Evolutionary conservation across 2,329 filamentous ascomycete genomes (phyloP).

Genomic region (Exophiala viscosa): DNA sequence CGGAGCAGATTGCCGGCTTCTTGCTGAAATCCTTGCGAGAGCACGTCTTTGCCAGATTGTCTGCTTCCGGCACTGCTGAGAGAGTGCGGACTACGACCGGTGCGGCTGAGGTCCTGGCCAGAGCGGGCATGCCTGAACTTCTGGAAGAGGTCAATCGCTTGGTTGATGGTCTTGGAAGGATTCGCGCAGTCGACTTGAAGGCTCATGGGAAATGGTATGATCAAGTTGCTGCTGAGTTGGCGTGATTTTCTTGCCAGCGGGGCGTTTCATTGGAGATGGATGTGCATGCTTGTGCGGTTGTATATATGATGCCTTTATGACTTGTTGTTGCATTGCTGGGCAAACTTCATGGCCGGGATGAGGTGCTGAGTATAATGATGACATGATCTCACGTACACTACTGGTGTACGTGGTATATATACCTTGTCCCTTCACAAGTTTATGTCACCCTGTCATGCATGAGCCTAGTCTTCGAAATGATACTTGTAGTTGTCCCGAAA

Average conservation of each 20-base stretch:
- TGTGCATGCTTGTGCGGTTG: no score
- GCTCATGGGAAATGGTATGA: slow-evolving; percentile 58
- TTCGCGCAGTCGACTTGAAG: slow-evolving; percentile 58
- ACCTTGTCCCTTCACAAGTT: no score
- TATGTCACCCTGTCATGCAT: no score
- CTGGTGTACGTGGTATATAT: no score
- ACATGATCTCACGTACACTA: no score
- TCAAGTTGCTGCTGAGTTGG: slow-evolving; percentile 36
- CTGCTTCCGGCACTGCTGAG: slow-evolving; percentile 59
- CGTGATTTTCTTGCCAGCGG: not conserved
- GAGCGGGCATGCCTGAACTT: slow-evolving; percentile 60
- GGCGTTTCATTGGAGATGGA: no score
- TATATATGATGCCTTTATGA: no score
- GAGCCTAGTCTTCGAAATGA: no score
- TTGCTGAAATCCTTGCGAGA: slow-evolving; percentile 57
- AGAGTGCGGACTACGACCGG: slow-evolving; percentile 55
- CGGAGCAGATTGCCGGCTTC: slow-evolving; percentile 59
- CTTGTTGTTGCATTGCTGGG: no score
- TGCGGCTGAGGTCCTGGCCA: slow-evolving; percentile 57
- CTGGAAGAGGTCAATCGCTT: slow-evolving; percentile 57
- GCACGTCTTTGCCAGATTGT: slow-evolving; percentile 53
- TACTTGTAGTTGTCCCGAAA: no score
- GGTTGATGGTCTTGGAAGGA: slow-evolving; percentile 55
- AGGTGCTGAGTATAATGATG: no score
- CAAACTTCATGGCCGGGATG: no score